Evolutionary conservation across 768 basidiomycete genomes (phyloP).

Genomic region (Naematelia aurantialba): DNA sequence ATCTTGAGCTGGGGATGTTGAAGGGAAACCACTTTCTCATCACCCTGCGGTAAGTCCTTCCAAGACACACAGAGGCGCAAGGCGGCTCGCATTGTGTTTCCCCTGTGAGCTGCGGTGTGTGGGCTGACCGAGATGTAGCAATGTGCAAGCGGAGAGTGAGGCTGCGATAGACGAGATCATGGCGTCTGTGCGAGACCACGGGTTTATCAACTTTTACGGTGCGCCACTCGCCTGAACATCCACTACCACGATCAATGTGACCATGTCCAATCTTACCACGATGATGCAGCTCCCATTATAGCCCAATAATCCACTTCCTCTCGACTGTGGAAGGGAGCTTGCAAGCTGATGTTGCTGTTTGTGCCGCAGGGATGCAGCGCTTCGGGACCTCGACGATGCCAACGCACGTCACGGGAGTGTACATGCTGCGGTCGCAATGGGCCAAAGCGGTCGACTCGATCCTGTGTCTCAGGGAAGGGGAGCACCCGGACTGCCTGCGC

Average conservation of each 20-base stretch:
- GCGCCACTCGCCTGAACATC: conserved; percentile 25
- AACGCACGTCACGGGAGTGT: conserved; percentile 89
- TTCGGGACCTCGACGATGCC: conserved; percentile 96
- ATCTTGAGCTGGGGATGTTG: conserved; percentile 88
- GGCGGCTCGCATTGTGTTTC: too few relatives aligned
- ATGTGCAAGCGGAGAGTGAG: conserved; percentile 71
- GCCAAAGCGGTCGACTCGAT: conserved; percentile 77
- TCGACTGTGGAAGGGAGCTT: neutral
- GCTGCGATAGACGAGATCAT: conserved; percentile 72
- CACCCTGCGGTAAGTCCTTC: conserved; percentile 68
- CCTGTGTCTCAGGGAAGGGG: conserved; percentile 76
- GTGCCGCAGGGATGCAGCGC: conserved; percentile 92
- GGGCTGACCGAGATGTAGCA: conserved; percentile 56
- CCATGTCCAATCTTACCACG: too few relatives aligned
- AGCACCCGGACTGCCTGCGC: conserved; percentile 81
- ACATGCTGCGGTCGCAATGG: conserved; percentile 86
- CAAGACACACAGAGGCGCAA: too few relatives aligned
- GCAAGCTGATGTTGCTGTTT: neutral
- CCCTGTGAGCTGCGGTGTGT: neutral
- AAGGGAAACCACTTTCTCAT: conserved; percentile 95
- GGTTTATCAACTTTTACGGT: conserved; percentile 99
- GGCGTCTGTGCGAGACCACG: conserved; percentile 70
- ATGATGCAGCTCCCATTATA: too few relatives aligned
- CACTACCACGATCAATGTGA: neutral
- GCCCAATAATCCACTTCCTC: too few relatives aligned